Base-by-base conservation (phyloP, 2,329 filamentous ascomycete species). In the Monilinia laxa region DNA sequence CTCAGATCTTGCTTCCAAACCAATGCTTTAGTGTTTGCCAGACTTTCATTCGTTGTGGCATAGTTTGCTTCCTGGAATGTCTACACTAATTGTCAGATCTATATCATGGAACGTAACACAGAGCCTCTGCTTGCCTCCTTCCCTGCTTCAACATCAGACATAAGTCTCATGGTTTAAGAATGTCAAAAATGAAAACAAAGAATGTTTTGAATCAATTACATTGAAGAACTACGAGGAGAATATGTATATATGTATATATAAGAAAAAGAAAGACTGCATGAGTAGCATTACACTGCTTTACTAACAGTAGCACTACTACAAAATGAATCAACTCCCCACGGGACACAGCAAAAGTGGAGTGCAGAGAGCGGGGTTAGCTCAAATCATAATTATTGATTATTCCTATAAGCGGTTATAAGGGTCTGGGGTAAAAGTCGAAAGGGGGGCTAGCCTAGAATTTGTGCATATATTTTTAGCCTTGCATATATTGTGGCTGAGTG, bases 1-100 rank as follows among this genome's bases (percentile, higher is more conserved):
- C 84, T 81, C 23, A 84, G 68, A 74, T 90, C 88, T 72, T 89
- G 86, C 71, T 85, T 87, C 77, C 82, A 78, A 31, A 86, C 69
- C 9, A 86, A 78, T 7, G 76, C 73, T 65, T 77, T 79, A 60
- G 80, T 78, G 54, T 65, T 55, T 20, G 68, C 56, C 12, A 55
- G 64, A 25, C 45, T 54, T 16, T 70, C 65, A 18, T 62, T 56
- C 28, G 25, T 23, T 10, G 20, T 16, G 14, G 47, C 25, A 28
- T 63, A 54, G 7, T 62, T 35, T 62, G 14, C 45, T 45, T 53
- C 64, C n/a, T 62, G 47, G 25, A 42, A 25, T 53, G 14, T 25
- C 64, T 66, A 23, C n/a, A 25, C 11, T 4, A 20, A 6, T 59
- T 25, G 2, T 65, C 40, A 66, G 56, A 62, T 40, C 38, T 38